Conservation (phyloP, 2,329 filamentous ascomycete genomes). For the Colletotrichum filicis region DNA sequence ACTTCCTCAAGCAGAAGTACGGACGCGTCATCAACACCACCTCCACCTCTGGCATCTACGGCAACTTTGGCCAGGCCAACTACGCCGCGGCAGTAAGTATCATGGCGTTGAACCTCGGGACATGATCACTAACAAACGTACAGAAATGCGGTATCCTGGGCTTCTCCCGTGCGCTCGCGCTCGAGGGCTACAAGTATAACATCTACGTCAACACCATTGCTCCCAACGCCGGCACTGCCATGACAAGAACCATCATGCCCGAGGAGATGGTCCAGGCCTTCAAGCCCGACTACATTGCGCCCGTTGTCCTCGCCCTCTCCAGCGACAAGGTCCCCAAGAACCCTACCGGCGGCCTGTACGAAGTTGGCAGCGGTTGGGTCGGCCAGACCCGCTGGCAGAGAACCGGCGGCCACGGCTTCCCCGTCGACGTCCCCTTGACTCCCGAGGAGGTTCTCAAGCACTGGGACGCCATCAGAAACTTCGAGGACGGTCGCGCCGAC, state of each 20-base stretch:
- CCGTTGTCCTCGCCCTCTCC: constrained; percentile 84
- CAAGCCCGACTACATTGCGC: constrained; percentile 98
- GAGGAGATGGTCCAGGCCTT: constrained; percentile 98
- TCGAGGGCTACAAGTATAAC: constrained; percentile 97
- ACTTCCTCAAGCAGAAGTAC: constrained; percentile 98
- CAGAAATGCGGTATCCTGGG: constrained; percentile 93
- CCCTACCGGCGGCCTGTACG: constrained; percentile 88
- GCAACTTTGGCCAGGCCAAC: constrained; percentile 99
- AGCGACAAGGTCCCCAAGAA: constrained; percentile 88
- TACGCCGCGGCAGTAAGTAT: constrained; percentile 84
- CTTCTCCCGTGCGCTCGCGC: constrained; percentile 90
- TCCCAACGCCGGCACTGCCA: constrained; percentile 94
- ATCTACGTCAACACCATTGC: constrained; percentile 98
- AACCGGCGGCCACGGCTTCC: constrained; percentile 89
- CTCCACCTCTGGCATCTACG: constrained; percentile 96
- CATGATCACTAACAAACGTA: constrained; percentile 34
- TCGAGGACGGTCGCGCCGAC: constrained; percentile 88
- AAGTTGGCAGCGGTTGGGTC: constrained; percentile 95
- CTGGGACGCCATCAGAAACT: constrained; percentile 85
- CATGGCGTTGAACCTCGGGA: neutral
- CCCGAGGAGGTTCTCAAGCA: constrained; percentile 84
- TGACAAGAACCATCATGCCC: constrained; percentile 94
- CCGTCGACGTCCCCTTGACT: constrained; percentile 82
- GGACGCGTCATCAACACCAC: constrained; percentile 97
- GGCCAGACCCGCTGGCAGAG: constrained; percentile 96